Percentiles rank a stretch among this genome's conserved stretches.
Conservation (phyloP, 495 filamentous ascomycete species). For the Tuber indicum region DNA sequence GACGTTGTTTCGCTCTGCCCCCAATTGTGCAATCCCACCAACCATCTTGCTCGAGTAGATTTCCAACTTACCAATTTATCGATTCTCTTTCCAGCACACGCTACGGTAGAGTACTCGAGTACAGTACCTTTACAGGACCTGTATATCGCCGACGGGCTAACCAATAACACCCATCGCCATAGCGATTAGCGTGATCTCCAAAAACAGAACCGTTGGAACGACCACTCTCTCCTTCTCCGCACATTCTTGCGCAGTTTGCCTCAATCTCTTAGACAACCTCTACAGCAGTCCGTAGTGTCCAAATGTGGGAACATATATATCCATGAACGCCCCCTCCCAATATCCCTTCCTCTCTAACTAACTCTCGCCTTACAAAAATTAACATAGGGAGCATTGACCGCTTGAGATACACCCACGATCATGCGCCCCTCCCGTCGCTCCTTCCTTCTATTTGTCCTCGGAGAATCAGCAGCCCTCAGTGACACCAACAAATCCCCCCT, state of each 20-base stretch:
- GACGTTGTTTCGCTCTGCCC: background rate
- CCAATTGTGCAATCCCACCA: background rate
- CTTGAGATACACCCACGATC: background rate
- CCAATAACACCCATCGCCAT: background rate
- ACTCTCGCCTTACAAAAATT: background rate
- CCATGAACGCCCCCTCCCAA: background rate
- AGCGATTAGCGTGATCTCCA: background rate
- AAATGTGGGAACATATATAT: background rate
- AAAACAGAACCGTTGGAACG: background rate
- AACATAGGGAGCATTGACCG: background rate
- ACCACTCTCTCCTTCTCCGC: background rate
- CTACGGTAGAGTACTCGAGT: background rate
- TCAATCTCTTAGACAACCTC: background rate
- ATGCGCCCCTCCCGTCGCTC: background rate
- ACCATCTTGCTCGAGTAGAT: background rate
- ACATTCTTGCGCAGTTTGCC: background rate
- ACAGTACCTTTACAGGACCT: background rate
- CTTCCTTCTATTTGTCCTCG: background rate
- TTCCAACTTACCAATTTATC: background rate
- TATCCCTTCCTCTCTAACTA: background rate
- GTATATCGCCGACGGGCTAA: background rate
- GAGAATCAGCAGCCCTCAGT: background rate
- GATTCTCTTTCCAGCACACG: background rate
- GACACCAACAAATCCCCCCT: slow-evolving; percentile 18
- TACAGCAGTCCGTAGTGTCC: background rate